Percentiles rank a stretch among this genome's conserved stretches.
Evolutionary conservation across 495 filamentous ascomycete genomes (phyloP).

Genomic region (Durotheca rogersii): DNA sequence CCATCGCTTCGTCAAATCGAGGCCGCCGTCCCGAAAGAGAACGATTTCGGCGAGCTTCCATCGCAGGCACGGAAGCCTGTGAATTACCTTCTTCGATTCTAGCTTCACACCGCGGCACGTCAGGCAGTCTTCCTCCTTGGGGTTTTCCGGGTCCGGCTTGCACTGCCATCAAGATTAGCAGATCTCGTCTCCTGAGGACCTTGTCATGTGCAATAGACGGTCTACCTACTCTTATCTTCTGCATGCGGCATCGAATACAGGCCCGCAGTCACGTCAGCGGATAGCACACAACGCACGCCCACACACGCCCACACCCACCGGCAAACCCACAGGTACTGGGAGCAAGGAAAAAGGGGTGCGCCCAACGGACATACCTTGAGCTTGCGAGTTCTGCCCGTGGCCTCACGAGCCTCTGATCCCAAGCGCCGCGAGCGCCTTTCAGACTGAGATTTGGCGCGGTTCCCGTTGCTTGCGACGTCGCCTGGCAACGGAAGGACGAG

Average conservation of each 20-base stretch:
- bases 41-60: constrained; percentile 40
- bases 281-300: too few species aligned
- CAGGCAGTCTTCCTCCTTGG: constrained; percentile 34
- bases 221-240: constrained; percentile 44
- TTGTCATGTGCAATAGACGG: constrained; percentile 6
- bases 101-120: constrained; percentile 39
- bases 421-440: constrained; percentile 17
- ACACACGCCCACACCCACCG: background rate
- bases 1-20: constrained; percentile 44
- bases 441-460: background rate
- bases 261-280: constrained; percentile 29
- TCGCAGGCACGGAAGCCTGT: constrained; percentile 43
- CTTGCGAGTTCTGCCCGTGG: constrained; percentile 40
- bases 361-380: constrained; percentile 27
- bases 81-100: constrained; percentile 48
- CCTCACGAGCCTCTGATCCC: constrained; percentile 21
- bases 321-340: background rate
- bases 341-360: background rate
- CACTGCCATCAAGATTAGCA: constrained; percentile 28
- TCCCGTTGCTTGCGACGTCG: constrained; percentile 5
- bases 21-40: constrained; percentile 41
- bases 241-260: constrained; percentile 48
- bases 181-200: too few species aligned
- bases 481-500: background rate
- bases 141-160: constrained; percentile 31